Evolutionary conservation across 305 asterid species (phyloP).

Genomic region (Fraxinus velutina): DNA sequence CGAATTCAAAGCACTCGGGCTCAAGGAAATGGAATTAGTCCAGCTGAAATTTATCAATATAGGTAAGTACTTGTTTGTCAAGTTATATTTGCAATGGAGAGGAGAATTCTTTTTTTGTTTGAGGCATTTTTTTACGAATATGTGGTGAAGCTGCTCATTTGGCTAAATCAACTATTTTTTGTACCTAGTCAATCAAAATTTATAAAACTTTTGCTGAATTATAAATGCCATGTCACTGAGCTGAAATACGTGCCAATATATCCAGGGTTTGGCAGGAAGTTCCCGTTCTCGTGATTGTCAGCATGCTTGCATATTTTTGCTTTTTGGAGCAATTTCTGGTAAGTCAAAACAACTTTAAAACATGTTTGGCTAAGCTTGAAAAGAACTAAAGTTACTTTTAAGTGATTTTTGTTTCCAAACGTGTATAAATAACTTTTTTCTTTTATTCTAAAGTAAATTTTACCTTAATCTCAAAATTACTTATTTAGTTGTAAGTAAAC

Average conservation of each 20-base stretch:
- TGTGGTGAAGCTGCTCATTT: not conserved
- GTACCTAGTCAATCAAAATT: not conserved
- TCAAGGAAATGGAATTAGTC: conserved; percentile 38
- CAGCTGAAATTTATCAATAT: conserved; percentile 47
- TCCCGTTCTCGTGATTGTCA: conserved; percentile 82
- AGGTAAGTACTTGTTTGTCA: conserved; percentile 45
- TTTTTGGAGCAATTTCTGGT: conserved; percentile 96
- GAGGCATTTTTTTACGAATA: not conserved
- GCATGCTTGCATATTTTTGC: conserved; percentile 95
- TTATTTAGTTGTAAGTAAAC: not conserved
- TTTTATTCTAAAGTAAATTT: not conserved
- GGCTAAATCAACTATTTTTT: not conserved
- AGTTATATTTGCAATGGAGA: not conserved
- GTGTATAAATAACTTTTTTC: not conserved
- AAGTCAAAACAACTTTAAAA: conserved; percentile 23
- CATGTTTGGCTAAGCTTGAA: not conserved
- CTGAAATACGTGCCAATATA: conserved; percentile 17
- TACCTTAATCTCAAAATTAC: not conserved
- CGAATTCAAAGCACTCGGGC: conserved; percentile 51
- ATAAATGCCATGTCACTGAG: conserved; percentile 17
- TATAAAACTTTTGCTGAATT: not conserved
- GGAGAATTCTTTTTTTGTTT: not conserved
- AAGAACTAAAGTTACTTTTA: not conserved
- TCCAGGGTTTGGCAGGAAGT: conserved; percentile 92
- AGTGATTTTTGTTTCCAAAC: conserved; percentile 1